Base-by-base conservation (phyloP, 2,329 filamentous ascomycete species). In the Dichotomopilus funicola region DNA sequence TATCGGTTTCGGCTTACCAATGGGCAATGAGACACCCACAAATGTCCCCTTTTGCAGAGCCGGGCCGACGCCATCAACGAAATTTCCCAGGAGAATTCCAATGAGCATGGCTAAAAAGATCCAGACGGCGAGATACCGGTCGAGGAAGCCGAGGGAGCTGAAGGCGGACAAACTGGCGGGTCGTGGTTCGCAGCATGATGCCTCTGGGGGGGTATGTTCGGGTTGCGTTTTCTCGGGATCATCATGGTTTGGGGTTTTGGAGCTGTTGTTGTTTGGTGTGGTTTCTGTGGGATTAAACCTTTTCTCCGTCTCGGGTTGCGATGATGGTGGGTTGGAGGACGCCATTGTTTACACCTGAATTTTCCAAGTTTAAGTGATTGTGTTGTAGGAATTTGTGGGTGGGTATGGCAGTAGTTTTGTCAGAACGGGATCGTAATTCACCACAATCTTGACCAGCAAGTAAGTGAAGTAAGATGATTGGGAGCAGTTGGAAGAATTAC, bases 31-130 rank as follows among this genome's bases (percentile, higher is more conserved):
- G 1, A 71, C 66, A 2, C 63, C 64, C 3, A 88, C 86, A 63
- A 92, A 91, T 33, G 81, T 79, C 5, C 88, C 88, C 62, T 78
- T 81, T 59, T 91, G 80, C 11, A 94, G 68, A 0, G 83, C 79
- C 0, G 77, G 77, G 0, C 80, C 83, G 1, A 81, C 81, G 27
- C 73, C 74, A 0, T 81, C 78, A 1, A 88, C 86, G 58, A 91
- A 88, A 68, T 91, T 91, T 5, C 87, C 88, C 0, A 92, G 71
- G 1, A 91, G 72, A 44, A 94, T 85, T 3, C 89, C 88, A 6
- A 90, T 70, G 1, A 79, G 76, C 84, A 94, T 94, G 46, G 88
- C 87, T 0, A 92, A 77, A 33, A 92, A 75, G 57, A 92, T 91
- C 88, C 88, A 88, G 33, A 87, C 40, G 2, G 81, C 83, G 0